Evolutionary conservation across 768 basidiomycete species (phyloP), one percentile per base, ranked within the genome.

Genomic region (Galerina marginata): DNA sequence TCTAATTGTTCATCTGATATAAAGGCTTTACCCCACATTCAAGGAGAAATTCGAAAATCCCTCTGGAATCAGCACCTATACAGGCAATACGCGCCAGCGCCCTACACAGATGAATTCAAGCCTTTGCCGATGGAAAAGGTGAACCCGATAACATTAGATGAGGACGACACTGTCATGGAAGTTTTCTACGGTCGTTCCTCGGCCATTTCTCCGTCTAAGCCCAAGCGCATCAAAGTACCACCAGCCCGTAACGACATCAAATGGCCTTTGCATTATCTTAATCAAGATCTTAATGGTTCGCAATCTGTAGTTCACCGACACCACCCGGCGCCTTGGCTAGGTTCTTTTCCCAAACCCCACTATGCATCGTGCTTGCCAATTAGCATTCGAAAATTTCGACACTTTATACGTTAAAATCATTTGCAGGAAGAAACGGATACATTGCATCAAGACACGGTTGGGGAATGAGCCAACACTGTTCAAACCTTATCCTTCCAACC

Each of bases 401-500:
- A 62, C 36, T 37, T 65, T 20, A 60, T 70, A 53, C 65, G 61
- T 39, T 67, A 65, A 60, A 50, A n/a, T 15, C 15, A 37, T 53
- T 23, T 16, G 54, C 14, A 49, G 15, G 20, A n/a, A 46, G 40
- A 26, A 52, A 37, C 16, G 40, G 15, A 9, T 26, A 26, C 20
- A 4, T n/a, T 40, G 33, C n/a, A 53, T 36, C 29, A 45, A 53
- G 2, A 42, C 20, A 6, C 46, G 25, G 16, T 37, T 14, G 40
- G 14, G 6, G n/a, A 20, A 43, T 33, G 38, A 36, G 29, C 9
- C 6, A 9, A 29, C 12, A 9, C 40, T n/a, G 39, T 43, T 48
- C 39, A n/a, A 42, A 29, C 46, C 25, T 68, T 55, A 78, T 2
- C 69, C 60, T 63, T 86, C 85, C 56, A 85, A 67, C 56, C 70